Base-by-base conservation (phyloP, 768 basidiomycete species). In the Galerina marginata region DNA sequence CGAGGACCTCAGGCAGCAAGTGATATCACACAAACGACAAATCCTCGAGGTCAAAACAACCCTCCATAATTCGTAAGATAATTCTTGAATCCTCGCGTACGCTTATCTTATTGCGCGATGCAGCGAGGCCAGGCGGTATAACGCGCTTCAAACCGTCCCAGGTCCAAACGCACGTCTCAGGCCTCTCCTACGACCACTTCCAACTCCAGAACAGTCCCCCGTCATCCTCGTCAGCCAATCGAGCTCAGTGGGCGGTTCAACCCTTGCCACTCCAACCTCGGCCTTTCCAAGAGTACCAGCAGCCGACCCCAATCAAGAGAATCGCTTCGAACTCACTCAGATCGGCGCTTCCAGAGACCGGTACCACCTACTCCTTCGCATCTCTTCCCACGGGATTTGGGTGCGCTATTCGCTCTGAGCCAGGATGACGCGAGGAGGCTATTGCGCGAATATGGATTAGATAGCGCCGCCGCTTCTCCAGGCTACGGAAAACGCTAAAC, bases 121-220 rank as follows among this genome's bases (percentile, higher is more conserved):
- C 26, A 84, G 82, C 5, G 81, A 86, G 69, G 81, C 83, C 10
- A 76, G 83, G 36, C 75, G 78, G 66, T 84, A 63, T 62, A 75
- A 58, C 69, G 67, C 65, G 29, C 67, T 66, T 56, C 70, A 64
- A 46, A 65, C 64, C 33, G 62, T 63, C 11, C 66, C 75, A 4
- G 70, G 74, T 50, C 71, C 76, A 23, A 72, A 71, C n/a, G 79
- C 77, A 15, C 79, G 80, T 10, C 72, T 86, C 29, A 76, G 80
- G 20, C 83, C 83, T 15, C 79, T 86, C 3, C 71, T 86, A 14
- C 80, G 83, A 0, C 84, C 85, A 1, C 71, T 82, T 16, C 79
- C 80, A 1, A 81, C 79, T 15, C 78, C 79, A 44, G 75, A 80
- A 49, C 81, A 83, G 64, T 82, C 81, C 5, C 82, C 81, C 2